These are phyloP conservation scores for Solanum verrucosum DNA, from an alignment of 257 asterid genomes.

Conservation along the genomic window DNA sequence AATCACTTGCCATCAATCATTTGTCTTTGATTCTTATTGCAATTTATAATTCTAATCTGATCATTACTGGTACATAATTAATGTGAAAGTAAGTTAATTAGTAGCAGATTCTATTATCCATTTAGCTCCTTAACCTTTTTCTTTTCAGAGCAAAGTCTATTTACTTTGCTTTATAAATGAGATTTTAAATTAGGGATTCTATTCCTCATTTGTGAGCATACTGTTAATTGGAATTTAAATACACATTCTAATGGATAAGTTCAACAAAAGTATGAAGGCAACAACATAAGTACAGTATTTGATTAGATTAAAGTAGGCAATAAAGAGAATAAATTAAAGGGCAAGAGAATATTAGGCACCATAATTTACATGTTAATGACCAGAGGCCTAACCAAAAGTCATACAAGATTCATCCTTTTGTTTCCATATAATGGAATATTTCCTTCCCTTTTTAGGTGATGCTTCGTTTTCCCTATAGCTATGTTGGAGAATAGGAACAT, in stretches of 20 bases:
- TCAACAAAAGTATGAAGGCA: not conserved
- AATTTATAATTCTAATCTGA: not conserved
- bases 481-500: not conserved
- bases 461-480: not conserved
- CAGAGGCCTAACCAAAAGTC: not conserved
- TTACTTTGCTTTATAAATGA: not conserved
- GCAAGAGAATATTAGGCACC: slow-evolving; percentile 2
- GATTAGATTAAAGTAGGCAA: not conserved
- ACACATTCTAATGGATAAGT: not conserved
- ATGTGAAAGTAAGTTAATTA: not conserved
- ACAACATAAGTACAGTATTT: not conserved
- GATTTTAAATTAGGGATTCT: not conserved
- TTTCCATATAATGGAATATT: not conserved
- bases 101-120: not conserved
- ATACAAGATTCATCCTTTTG: not conserved
- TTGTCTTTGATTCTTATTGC: not conserved
- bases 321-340: not conserved
- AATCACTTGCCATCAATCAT: not conserved
- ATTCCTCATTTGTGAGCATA: not conserved
- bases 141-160: not conserved
- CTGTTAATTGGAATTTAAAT: not conserved
- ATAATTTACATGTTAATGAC: not conserved
- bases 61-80: not conserved
- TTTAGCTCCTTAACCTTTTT: not conserved
- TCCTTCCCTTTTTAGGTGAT: not conserved